Percentiles rank a stretch among this genome's conserved stretches.
Evolutionary conservation across 1,284 basidiomycete species (phyloP).

Genomic region (Sanghuangporus sanghuang): DNA sequence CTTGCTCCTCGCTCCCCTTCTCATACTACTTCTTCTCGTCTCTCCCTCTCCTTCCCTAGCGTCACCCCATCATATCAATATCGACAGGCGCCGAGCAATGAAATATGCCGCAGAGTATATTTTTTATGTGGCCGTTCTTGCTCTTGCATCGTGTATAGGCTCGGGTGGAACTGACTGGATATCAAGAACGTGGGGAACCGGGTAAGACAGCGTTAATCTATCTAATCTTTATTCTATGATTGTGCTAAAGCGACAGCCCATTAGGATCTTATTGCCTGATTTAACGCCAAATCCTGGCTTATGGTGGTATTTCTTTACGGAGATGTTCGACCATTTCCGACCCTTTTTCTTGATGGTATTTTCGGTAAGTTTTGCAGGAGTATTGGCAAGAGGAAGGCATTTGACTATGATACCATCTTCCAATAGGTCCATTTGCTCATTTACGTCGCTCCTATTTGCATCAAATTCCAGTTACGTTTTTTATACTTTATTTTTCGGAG

Average conservation of each 20-base stretch:
- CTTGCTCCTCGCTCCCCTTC: slow-evolving; percentile 59
- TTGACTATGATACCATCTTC: slow-evolving; percentile 14
- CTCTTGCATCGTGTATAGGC: slow-evolving; percentile 44
- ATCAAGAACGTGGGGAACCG: slow-evolving; percentile 76
- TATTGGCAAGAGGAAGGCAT: neutral
- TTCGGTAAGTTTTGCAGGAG: slow-evolving; percentile 51
- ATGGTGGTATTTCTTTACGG: slow-evolving; percentile 99
- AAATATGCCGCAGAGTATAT: slow-evolving; percentile 45
- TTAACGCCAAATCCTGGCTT: slow-evolving; percentile 91
- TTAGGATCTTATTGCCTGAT: slow-evolving; percentile 71
- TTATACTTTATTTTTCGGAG: neutral
- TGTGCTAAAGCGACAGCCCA: neutral
- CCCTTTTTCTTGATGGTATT: slow-evolving; percentile 96
- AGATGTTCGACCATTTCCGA: slow-evolving; percentile 98
- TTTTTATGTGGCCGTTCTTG: slow-evolving; percentile 44
- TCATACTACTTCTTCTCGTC: slow-evolving; percentile 60
- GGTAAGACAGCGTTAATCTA: slow-evolving; percentile 45
- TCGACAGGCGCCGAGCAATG: slow-evolving; percentile 31
- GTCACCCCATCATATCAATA: slow-evolving; percentile 44
- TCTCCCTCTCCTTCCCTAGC: slow-evolving; percentile 60
- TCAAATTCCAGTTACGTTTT: slow-evolving; percentile 66
- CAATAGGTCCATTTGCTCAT: slow-evolving; percentile 78
- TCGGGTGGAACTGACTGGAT: slow-evolving; percentile 65
- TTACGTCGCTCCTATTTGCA: slow-evolving; percentile 80
- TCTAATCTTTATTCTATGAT: neutral